Percentiles rank a stretch among this genome's conserved stretches.
Evolutionary conservation across 2,329 filamentous ascomycete genomes (phyloP).

Genomic region (Cercospora berteroae): DNA sequence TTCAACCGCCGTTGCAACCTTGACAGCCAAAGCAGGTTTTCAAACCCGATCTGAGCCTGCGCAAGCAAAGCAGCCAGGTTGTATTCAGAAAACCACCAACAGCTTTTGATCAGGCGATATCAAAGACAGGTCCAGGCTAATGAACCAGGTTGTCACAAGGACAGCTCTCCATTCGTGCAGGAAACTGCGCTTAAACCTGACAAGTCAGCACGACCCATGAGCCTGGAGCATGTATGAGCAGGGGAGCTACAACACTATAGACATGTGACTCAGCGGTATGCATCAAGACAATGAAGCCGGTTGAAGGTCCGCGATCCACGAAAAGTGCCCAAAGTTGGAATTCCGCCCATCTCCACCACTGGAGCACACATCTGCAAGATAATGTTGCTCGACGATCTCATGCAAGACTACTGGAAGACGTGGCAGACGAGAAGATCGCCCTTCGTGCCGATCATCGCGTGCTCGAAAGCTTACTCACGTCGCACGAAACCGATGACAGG

Average conservation of each 20-base stretch:
- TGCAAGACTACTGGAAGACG: not conserved
- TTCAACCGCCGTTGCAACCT: not conserved
- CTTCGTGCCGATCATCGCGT: not conserved
- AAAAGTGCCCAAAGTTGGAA: not conserved
- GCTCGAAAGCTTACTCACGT: not conserved
- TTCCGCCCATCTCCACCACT: not conserved
- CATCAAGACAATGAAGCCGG: not conserved
- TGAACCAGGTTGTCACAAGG: not conserved
- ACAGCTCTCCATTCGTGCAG: not conserved
- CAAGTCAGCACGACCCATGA: not conserved
- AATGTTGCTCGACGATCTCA: not conserved
- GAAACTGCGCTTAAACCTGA: not conserved
- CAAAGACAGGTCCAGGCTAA: not conserved
- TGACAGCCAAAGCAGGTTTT: not conserved
- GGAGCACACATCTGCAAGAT: too few relatives aligned
- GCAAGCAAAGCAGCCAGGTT: not conserved
- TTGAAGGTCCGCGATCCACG: not conserved
- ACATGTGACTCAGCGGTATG: not conserved
- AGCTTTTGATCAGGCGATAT: not conserved
- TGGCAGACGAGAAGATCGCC: not conserved
- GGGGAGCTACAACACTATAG: not conserved
- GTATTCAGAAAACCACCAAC: not conserved
- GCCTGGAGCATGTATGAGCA: not conserved
- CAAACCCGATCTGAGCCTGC: not conserved
- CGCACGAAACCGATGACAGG: not conserved